Conservation (phyloP, 176 grass and related monocot genomes). For the Oropetium thomaeum region DNA sequence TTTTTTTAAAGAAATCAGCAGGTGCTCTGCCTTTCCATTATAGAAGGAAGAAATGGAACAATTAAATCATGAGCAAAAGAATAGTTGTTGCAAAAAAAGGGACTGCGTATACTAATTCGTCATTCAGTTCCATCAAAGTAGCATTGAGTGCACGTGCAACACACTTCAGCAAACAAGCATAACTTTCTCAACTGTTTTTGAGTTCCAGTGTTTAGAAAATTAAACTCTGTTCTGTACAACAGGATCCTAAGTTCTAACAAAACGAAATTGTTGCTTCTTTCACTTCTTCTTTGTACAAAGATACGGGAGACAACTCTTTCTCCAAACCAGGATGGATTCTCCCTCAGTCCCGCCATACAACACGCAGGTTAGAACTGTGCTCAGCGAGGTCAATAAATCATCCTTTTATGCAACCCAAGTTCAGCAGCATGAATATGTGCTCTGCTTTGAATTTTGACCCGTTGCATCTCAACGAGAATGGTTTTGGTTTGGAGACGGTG, state of each 20-base stretch:
- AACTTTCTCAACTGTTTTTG: background rate
- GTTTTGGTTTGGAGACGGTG: conserved; percentile 36
- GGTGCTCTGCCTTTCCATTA: no score
- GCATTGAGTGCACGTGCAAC: background rate
- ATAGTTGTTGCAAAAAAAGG: background rate
- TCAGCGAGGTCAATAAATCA: conserved; percentile 27
- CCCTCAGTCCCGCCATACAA: conserved; percentile 2
- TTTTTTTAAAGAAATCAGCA: no score
- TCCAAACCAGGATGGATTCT: conserved; percentile 37
- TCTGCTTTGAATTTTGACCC: background rate
- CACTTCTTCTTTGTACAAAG: conserved; percentile 43
- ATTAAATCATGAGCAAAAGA: background rate
- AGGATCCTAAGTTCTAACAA: conserved; percentile 30
- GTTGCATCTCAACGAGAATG: conserved; percentile 22
- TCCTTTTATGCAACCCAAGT: background rate
- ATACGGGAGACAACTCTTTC: conserved; percentile 11
- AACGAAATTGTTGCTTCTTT: conserved; percentile 9
- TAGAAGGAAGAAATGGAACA: no score
- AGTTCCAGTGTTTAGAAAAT: conserved; percentile 28
- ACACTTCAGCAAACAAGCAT: conserved; percentile 5
- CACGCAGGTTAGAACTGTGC: conserved; percentile 17
- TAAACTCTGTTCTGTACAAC: conserved; percentile 28
- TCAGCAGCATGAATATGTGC: background rate
- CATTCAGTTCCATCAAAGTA: background rate
- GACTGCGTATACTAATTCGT: background rate